Base-by-base conservation (phyloP, 2,329 filamentous ascomycete species). In the Triangularia setosa region DNA sequence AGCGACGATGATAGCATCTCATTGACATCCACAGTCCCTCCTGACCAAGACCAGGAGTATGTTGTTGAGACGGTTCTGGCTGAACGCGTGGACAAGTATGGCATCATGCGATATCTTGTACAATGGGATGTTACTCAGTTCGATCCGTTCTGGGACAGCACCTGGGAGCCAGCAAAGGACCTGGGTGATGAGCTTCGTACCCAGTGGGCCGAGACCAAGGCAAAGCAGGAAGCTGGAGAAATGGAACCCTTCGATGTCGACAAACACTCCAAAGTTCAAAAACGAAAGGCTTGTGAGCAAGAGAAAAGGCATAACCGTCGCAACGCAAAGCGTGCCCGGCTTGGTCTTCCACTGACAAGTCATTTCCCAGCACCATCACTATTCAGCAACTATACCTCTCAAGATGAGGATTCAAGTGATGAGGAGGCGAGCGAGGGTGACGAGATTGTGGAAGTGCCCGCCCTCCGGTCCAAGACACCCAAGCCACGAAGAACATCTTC, bases 81-180 rank as follows among this genome's bases (percentile, higher is more conserved):
- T 0, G 81, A 87, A 69, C 68, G 70, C 1, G 66, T 69, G 1
- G 65, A 73, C 8, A 61, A 72, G 3, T 68, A 77, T 4, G 75
- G 75, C 4, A 71, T 72, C 16, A 74, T 71, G 27, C 69, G 77
- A 24, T 92, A 86, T 71, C 80, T 92, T 1, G 82, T 91, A 23
- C 81, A 84, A 65, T 92, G 89, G 90, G 77, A 79, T 25, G 81
- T 78, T 1, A 21, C 40, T 5, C 40, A 21, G 40, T 93, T 88
- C 70, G 58, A 60, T 27, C 77, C 80, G 1, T 66, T 87, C 4
- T 73, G 84, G n/a, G 74, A 83, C 64, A 80, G 81, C 62, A 87
- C 84, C 0, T 87, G 84, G 84, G 84, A 87, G 67, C 82, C 84
- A 0, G 67, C 71, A 9, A 72, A 77, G 4, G 75, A 84, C 62